phyloP scores from a whole-genome alignment of 2,329 filamentous ascomycete genomes.

The Pestalotiopsis fici region DNA sequence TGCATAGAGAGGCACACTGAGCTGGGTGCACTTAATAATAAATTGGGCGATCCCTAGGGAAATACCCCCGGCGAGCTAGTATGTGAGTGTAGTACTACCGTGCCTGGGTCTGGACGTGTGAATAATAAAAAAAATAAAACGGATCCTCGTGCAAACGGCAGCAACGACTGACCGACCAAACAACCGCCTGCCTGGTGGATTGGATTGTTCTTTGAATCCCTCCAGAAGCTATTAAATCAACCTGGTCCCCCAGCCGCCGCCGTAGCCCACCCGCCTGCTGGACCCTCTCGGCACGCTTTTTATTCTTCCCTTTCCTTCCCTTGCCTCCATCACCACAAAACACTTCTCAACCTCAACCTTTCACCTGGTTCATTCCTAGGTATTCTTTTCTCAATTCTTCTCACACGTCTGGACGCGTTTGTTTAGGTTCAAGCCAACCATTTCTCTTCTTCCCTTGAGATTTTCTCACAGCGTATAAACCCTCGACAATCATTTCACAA shows the following conservation, averaged over 20 bases:
- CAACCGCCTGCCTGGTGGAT: background rate
- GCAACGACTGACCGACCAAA: background rate
- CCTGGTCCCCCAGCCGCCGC: background rate
- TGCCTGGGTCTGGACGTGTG: background rate
- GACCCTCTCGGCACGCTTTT: background rate
- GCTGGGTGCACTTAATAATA: background rate
- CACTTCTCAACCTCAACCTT: background rate
- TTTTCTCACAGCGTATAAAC: conserved; percentile 13
- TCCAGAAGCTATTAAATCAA: background rate
- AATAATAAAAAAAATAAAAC: background rate
- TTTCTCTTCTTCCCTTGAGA: conserved; percentile 13
- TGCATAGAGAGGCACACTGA: background rate
- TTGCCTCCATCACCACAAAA: background rate
- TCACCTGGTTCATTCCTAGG: conserved; percentile 1
- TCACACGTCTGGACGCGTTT: conserved; percentile 18
- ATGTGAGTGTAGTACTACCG: background rate
- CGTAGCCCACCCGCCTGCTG: background rate
- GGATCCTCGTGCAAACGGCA: background rate
- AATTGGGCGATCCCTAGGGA: conserved; percentile 2
- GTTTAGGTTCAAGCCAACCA: conserved; percentile 21
- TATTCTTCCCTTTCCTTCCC: background rate
- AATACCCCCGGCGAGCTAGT: background rate
- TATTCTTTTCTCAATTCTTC: conserved; percentile 5
- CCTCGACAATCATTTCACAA: background rate
- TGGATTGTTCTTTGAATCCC: background rate